phyloP scores from a whole-genome alignment of 192 early-diverging fungal species.

The Mortierella hygrophila region DNA sequence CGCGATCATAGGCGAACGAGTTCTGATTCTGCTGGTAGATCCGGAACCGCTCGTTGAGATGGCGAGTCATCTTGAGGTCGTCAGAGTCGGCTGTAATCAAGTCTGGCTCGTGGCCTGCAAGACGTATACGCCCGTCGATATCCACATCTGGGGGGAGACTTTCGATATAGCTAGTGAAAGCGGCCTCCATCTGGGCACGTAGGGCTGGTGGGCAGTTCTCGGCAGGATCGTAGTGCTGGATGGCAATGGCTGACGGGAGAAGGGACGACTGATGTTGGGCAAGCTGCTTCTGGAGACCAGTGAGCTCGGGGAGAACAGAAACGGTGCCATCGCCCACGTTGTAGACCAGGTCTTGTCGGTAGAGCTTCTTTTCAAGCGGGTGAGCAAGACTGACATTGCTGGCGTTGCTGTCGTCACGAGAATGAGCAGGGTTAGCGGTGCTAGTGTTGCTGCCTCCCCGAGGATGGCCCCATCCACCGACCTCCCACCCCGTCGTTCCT shows the following conservation, averaged over 20 bases:
- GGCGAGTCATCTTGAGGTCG: not conserved
- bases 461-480: constrained; percentile 32
- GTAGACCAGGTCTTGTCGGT: not conserved
- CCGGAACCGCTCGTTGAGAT: not conserved
- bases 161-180: not conserved
- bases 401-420: constrained; percentile 5
- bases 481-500: constrained; percentile 37
- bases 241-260: constrained; percentile 36
- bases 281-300: constrained; percentile 45
- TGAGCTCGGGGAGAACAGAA: constrained; percentile 9
- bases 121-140: not conserved
- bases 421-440: constrained; percentile 17
- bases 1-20: not conserved
- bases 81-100: not conserved
- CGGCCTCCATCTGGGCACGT: not conserved
- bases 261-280: constrained; percentile 39
- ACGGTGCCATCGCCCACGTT: not conserved
- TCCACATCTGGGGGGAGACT: not conserved
- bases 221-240: constrained; percentile 17
- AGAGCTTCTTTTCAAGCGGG: constrained; percentile 10
- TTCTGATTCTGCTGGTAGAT: not conserved
- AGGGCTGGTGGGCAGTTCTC: not conserved
- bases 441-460: constrained; percentile 5
- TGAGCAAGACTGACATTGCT: constrained; percentile 20
- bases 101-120: not conserved